Conservation (phyloP, 768 basidiomycete species). For the Lactarius psammicola region DNA sequence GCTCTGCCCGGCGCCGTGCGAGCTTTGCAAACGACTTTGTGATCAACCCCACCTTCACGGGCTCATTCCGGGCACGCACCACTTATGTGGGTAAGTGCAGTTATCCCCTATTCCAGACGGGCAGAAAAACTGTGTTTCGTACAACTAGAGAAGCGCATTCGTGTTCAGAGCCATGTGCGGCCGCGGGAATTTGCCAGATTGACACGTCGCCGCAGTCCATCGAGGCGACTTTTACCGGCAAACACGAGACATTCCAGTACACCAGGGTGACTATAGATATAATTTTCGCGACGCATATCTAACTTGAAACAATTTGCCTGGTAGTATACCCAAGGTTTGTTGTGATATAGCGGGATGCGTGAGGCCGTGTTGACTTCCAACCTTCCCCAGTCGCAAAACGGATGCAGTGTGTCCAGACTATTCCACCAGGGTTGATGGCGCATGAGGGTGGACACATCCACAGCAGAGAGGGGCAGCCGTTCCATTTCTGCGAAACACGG, state of each 20-base stretch:
- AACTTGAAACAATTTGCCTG: background rate
- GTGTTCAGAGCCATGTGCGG: constrained; percentile 44
- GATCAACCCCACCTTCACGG: constrained; percentile 52
- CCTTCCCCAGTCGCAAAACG: constrained; percentile 46
- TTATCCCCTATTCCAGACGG: background rate
- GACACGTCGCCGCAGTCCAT: constrained; percentile 58
- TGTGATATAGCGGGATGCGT: background rate
- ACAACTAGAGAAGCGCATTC: constrained; percentile 48
- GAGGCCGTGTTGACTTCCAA: background rate
- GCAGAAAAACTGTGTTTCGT: background rate
- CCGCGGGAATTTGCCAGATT: constrained; percentile 55
- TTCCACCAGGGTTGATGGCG: constrained; percentile 42
- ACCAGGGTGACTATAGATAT: constrained; percentile 47
- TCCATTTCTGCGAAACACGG: constrained; percentile 57
- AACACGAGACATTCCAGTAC: constrained; percentile 60
- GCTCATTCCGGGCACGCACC: constrained; percentile 39
- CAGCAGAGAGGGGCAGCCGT: constrained; percentile 41
- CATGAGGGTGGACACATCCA: constrained; percentile 53
- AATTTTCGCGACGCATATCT: background rate
- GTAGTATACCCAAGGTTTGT: constrained; percentile 55
- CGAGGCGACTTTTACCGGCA: constrained; percentile 59
- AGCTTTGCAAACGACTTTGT: constrained; percentile 57
- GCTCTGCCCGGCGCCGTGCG: constrained; percentile 53
- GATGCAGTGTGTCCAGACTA: constrained; percentile 47
- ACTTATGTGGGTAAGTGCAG: constrained; percentile 55